phyloP scores from a whole-genome alignment of 441 rosid species.

The Corymbia calophylla region DNA sequence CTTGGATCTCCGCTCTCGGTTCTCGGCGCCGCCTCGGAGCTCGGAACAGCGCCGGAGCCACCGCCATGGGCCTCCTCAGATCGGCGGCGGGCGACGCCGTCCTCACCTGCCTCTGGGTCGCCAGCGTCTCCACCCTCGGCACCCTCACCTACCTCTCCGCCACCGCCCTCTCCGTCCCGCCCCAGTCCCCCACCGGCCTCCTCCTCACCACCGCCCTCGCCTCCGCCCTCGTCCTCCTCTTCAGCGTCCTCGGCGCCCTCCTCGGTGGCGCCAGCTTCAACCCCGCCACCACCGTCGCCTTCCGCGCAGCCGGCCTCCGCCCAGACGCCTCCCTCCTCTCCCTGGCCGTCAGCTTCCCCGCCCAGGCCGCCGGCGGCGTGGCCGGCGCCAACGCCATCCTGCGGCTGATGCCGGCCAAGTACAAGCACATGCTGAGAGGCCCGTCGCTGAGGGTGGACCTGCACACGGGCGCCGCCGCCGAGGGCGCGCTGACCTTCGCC shows the following conservation, averaged over 20 bases:
- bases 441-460: conserved; percentile 29
- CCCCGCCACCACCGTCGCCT: conserved; percentile 39
- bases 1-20: neutral
- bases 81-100: conserved; percentile 36
- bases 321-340: conserved; percentile 32
- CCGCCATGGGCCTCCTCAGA: conserved; percentile 13
- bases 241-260: conserved; percentile 22
- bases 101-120: conserved; percentile 47
- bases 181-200: conserved; percentile 19
- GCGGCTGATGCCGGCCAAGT: conserved; percentile 17
- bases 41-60: neutral
- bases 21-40: neutral
- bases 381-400: conserved; percentile 22
- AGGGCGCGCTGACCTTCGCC: conserved; percentile 22
- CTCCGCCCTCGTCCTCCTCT: conserved; percentile 15
- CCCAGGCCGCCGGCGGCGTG: conserved; percentile 36
- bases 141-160: conserved; percentile 17
- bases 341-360: conserved; percentile 47
- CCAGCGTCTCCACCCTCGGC: conserved; percentile 24
- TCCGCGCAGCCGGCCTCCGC: conserved; percentile 36
- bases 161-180: conserved; percentile 18
- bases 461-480: conserved; percentile 28
- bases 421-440: conserved; percentile 18
- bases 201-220: conserved; percentile 26
- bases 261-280: conserved; percentile 66